Conservation (phyloP, 208 protist genomes). For the Ichthyophonus hoferi region DNA sequence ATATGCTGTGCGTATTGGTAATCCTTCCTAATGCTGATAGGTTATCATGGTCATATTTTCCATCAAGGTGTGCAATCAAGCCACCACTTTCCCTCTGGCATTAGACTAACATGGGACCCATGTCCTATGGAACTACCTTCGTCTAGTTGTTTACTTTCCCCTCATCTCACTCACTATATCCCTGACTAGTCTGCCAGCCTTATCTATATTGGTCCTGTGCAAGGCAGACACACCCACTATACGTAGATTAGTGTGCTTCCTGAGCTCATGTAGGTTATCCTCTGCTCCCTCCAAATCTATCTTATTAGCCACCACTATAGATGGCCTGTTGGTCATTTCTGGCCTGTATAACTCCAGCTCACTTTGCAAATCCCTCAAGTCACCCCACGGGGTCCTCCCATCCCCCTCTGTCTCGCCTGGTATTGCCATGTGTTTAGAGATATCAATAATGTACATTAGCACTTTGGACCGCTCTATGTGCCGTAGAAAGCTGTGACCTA, state of each 20-base stretch:
- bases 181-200: neutral
- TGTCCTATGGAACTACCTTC: too few relatives aligned
- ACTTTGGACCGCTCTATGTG: conserved; percentile 64
- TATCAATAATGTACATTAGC: conserved; percentile 45
- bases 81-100: too few relatives aligned
- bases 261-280: neutral
- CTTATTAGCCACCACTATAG: conserved; percentile 34
- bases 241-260: neutral
- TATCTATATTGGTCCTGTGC: neutral
- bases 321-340: neutral
- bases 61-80: too few relatives aligned
- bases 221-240: neutral
- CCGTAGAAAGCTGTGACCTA: conserved; percentile 62
- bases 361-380: conserved; percentile 10
- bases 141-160: too few relatives aligned
- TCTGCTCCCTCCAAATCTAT: conserved; percentile 19
- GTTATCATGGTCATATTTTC: too few relatives aligned
- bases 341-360: conserved; percentile 17
- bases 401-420: neutral
- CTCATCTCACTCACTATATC: too few relatives aligned
- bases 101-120: too few relatives aligned
- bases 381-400: neutral
- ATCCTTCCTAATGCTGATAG: too few relatives aligned
- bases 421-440: neutral
- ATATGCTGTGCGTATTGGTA: too few relatives aligned